Conservation (phyloP, 2,329 filamentous ascomycete species). For the Alternaria incomplexa region DNA sequence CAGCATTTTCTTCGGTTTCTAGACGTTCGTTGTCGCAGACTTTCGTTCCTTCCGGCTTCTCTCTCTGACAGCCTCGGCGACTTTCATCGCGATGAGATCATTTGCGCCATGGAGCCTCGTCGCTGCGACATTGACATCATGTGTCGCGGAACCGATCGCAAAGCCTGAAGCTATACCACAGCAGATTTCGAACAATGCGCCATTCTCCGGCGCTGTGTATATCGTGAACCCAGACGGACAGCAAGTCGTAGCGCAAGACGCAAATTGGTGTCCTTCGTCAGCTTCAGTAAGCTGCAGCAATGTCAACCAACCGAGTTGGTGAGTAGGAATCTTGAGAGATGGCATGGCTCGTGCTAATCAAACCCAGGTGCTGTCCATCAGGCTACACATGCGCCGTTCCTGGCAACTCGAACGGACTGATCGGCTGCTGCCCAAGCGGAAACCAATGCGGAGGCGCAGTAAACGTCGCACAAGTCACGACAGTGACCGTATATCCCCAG, state of each 20-base stretch:
- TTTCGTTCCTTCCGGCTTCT: background rate
- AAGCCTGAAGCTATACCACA: slow-evolving; percentile 37
- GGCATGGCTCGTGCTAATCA: background rate
- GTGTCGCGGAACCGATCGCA: slow-evolving; percentile 32
- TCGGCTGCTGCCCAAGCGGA: slow-evolving; percentile 48
- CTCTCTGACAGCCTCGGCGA: background rate
- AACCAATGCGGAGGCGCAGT: slow-evolving; percentile 42
- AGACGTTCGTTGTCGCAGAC: background rate
- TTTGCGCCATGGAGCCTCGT: slow-evolving; percentile 14
- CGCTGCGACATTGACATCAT: slow-evolving; percentile 19
- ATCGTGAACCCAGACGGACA: slow-evolving; percentile 44
- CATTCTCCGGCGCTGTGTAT: slow-evolving; percentile 50
- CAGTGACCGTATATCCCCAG: slow-evolving; percentile 43
- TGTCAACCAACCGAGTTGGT: slow-evolving; percentile 53
- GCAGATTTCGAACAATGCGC: slow-evolving; percentile 44
- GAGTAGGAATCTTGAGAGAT: slow-evolving; percentile 11
- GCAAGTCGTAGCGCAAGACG: slow-evolving; percentile 41
- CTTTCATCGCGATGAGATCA: slow-evolving; percentile 22
- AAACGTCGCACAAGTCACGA: slow-evolving; percentile 41
- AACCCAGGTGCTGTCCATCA: slow-evolving; percentile 46
- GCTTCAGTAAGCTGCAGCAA: slow-evolving; percentile 51
- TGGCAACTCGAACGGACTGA: slow-evolving; percentile 39
- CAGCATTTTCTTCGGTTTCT: slow-evolving; percentile 1
- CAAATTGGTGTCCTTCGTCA: slow-evolving; percentile 42
- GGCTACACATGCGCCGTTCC: slow-evolving; percentile 43